These are phyloP conservation scores for Pseudogymnoascus sp. DNA, from an alignment of 2,329 filamentous ascomycete genomes.

Conservation along the genomic window DNA sequence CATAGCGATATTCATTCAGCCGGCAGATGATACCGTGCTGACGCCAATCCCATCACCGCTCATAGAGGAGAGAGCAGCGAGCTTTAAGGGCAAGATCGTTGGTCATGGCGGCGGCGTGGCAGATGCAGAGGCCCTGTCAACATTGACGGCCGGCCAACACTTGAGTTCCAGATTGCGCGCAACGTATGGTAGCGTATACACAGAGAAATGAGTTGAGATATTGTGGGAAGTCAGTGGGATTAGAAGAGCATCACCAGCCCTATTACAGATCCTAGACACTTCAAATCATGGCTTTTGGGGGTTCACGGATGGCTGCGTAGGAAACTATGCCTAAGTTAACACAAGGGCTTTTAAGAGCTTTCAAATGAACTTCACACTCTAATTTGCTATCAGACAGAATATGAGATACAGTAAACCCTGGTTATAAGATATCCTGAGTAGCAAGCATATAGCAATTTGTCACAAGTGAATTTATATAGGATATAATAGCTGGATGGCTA, in stretches of 20 bases:
- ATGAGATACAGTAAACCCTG: no score
- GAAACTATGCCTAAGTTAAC: no score
- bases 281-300: no score
- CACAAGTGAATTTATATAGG: no score
- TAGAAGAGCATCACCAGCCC: neutral
- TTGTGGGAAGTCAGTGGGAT: neutral
- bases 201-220: slow-evolving; percentile 25
- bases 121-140: slow-evolving; percentile 35
- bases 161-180: slow-evolving; percentile 51
- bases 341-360: no score
- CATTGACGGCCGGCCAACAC: slow-evolving; percentile 56
- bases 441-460: no score
- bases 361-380: no score
- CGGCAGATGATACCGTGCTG: slow-evolving; percentile 43
- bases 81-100: neutral
- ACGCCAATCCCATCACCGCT: slow-evolving; percentile 51
- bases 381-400: no score
- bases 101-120: slow-evolving; percentile 20
- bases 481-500: no score
- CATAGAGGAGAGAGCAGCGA: slow-evolving; percentile 34
- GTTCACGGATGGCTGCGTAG: no score
- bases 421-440: no score
- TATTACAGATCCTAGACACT: neutral
- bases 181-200: slow-evolving; percentile 49
- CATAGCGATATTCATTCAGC: slow-evolving; percentile 62